A percentile compares a stretch with the other conserved stretches of the same genome.
Conservation (phyloP, 768 basidiomycete genomes). For the Austroboletus festivus region DNA sequence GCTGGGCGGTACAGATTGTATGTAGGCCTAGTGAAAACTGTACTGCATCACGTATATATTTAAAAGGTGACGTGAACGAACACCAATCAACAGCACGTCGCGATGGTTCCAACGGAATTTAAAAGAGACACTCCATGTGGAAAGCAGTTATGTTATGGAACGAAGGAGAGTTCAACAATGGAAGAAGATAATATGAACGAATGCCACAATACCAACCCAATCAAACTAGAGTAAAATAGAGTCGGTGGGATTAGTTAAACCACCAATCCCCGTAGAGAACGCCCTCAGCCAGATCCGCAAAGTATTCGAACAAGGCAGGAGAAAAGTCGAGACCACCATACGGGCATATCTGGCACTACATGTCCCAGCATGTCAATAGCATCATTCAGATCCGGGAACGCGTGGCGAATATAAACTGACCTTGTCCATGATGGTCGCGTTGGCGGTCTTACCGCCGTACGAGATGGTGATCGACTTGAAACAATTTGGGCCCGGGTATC, state of each 20-base stretch:
- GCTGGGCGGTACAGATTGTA: too few species aligned
- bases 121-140: too few species aligned
- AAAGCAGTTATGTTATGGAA: too few species aligned
- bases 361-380: not conserved
- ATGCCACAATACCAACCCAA: too few species aligned
- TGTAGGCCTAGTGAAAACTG: too few species aligned
- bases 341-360: slow-evolving; percentile 64
- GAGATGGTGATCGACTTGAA: slow-evolving; percentile 58
- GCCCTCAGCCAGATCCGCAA: slow-evolving; percentile 47
- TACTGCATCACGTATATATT: too few species aligned
- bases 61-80: too few species aligned
- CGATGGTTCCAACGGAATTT: too few species aligned
- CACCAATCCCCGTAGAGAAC: slow-evolving; percentile 61
- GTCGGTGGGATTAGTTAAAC: slow-evolving; percentile 32
- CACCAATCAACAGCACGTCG: too few species aligned
- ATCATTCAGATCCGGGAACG: not conserved
- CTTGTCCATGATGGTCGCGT: slow-evolving; percentile 60
- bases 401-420: slow-evolving; percentile 29
- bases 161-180: too few species aligned
- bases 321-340: slow-evolving; percentile 67
- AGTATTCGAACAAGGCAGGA: slow-evolving; percentile 58
- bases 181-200: too few species aligned
- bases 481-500: slow-evolving; percentile 65
- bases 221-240: not conserved
- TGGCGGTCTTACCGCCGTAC: slow-evolving; percentile 49